Conservation (phyloP, 805 yeast species). For the Lipomyces spencermartinsiae region DNA sequence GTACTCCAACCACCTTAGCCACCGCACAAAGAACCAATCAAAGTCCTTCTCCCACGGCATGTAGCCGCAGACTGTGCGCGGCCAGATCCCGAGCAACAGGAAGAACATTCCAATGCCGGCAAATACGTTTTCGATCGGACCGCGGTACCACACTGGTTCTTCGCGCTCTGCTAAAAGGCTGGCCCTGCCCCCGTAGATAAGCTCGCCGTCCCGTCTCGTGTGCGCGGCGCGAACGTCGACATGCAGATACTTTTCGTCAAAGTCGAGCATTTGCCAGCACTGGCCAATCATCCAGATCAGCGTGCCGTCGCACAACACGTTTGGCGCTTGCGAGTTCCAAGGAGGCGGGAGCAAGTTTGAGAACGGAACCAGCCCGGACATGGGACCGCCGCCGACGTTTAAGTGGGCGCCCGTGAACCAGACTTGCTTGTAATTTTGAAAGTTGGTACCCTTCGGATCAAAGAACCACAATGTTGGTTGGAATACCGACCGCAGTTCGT, state of each 20-base stretch:
- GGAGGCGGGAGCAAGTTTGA: slow-evolving; percentile 19
- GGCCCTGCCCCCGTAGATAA: neutral
- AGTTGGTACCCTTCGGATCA: neutral
- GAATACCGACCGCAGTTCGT: slow-evolving; percentile 26
- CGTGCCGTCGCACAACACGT: slow-evolving; percentile 30
- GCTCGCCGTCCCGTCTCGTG: slow-evolving; percentile 7
- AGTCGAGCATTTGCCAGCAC: slow-evolving; percentile 8
- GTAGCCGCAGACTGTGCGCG: slow-evolving; percentile 4
- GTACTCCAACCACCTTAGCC: neutral
- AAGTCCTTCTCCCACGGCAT: neutral
- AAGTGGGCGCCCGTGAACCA: slow-evolving; percentile 34
- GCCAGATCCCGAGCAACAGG: neutral
- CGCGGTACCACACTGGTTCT: slow-evolving; percentile 21
- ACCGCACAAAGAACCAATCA: neutral
- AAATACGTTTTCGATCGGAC: slow-evolving; percentile 24
- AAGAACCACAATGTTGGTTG: slow-evolving; percentile 31
- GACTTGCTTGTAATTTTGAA: slow-evolving; percentile 22
- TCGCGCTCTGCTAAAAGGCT: neutral
- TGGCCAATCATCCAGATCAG: slow-evolving; percentile 34
- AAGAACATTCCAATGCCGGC: slow-evolving; percentile 14
- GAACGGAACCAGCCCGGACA: neutral
- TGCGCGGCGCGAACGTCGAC: slow-evolving; percentile 12
- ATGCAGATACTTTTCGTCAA: slow-evolving; percentile 21
- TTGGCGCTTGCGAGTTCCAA: neutral
- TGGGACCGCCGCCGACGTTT: slow-evolving; percentile 34